These are phyloP conservation scores for Chamaenerion angustifolium DNA, from an alignment of 345 rosid genomes.

Conservation along the genomic window DNA sequence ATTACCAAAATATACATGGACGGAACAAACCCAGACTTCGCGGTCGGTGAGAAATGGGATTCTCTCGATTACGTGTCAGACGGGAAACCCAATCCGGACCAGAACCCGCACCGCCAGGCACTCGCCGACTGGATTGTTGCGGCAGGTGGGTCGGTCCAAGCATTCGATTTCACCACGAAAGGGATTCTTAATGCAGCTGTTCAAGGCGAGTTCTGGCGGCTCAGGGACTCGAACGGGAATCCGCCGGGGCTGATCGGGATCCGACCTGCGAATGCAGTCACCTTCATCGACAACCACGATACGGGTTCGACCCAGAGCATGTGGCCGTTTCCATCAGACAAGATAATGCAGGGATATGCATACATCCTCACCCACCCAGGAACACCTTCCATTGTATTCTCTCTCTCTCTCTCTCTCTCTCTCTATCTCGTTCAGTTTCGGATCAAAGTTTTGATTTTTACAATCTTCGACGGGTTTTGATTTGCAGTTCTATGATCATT, in stretches of 20 bases:
- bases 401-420: background rate
- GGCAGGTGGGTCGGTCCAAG: slow-evolving; percentile 44
- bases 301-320: slow-evolving; percentile 45
- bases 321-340: slow-evolving; percentile 69
- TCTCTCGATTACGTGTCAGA: slow-evolving; percentile 34
- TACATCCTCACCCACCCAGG: slow-evolving; percentile 87
- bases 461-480: background rate
- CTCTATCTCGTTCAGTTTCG: no score
- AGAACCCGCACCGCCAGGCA: slow-evolving; percentile 43
- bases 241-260: slow-evolving; percentile 74
- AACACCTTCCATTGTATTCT: slow-evolving; percentile 50
- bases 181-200: slow-evolving; percentile 73
- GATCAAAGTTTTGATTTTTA: background rate
- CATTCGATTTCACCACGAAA: slow-evolving; percentile 84
- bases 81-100: slow-evolving; percentile 35
- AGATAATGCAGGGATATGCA: slow-evolving; percentile 79
- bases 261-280: slow-evolving; percentile 57
- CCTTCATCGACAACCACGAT: slow-evolving; percentile 77
- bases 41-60: slow-evolving; percentile 79
- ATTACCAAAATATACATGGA: slow-evolving; percentile 38
- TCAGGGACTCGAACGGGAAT: slow-evolving; percentile 52
- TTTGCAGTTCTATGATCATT: slow-evolving; percentile 67
- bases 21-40: slow-evolving; percentile 45
- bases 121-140: slow-evolving; percentile 48
- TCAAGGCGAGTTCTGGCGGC: slow-evolving; percentile 62